A percentile compares a stretch with the other conserved stretches of the same genome.
Evolutionary conservation across 768 basidiomycete species (phyloP).

Genomic region (Hebeloma cylindrosporum): DNA sequence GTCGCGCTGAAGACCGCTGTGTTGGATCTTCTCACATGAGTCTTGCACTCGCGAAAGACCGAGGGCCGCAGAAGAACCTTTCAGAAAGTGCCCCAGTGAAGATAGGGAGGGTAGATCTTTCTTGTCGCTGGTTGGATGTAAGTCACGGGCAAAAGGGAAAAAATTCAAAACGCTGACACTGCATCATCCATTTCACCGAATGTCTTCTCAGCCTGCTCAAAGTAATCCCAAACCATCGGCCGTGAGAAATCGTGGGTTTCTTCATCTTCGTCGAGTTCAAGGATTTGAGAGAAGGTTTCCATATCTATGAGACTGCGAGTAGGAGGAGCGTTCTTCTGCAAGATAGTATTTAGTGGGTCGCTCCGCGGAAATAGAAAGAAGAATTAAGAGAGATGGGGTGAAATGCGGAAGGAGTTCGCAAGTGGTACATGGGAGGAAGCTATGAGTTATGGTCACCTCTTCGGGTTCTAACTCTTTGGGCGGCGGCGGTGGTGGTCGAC

Average conservation of each 20-base stretch:
- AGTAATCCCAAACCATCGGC: slow-evolving; percentile 79
- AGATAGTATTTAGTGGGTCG: no score
- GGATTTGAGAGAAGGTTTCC: slow-evolving; percentile 81
- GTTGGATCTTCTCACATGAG: slow-evolving; percentile 90
- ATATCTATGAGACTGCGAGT: slow-evolving; percentile 58
- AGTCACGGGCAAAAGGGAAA: slow-evolving; percentile 4
- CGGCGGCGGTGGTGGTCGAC: slow-evolving; percentile 6
- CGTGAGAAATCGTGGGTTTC: slow-evolving; percentile 66
- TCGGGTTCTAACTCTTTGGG: slow-evolving; percentile 9
- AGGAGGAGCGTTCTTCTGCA: slow-evolving; percentile 15
- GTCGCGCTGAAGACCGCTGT: slow-evolving; percentile 73
- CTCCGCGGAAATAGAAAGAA: no score
- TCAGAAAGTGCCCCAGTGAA: slow-evolving; percentile 88
- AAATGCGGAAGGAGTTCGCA: no score
- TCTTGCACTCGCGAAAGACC: slow-evolving; percentile 80
- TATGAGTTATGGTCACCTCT: slow-evolving; percentile 14
- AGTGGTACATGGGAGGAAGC: no score
- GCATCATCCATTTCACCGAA: slow-evolving; percentile 77
- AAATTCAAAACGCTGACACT: slow-evolving; percentile 56
- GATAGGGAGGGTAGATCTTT: slow-evolving; percentile 70
- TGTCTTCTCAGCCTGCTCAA: slow-evolving; percentile 74
- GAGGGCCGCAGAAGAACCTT: slow-evolving; percentile 94
- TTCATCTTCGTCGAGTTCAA: slow-evolving; percentile 91
- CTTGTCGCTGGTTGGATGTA: slow-evolving; percentile 38
- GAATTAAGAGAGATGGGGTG: no score